Percentiles rank a stretch among this genome's conserved stretches.
Evolutionary conservation across 371 early-diverging fungal genomes (phyloP).

Genomic region (Choanephora cucurbitarum): DNA sequence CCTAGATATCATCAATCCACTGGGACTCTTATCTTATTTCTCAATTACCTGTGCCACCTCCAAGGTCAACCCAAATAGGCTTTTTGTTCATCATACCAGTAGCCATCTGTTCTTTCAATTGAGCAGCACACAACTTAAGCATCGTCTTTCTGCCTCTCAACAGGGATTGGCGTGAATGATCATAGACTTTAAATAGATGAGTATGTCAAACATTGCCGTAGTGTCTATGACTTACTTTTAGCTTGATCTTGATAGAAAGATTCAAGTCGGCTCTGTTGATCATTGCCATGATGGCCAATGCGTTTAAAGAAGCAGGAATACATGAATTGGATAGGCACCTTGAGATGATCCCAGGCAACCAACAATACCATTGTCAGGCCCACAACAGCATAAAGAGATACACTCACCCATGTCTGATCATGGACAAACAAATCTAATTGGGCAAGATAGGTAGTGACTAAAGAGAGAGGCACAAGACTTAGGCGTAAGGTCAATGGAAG

Average conservation of each 20-base stretch:
- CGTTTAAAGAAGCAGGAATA: conserved; percentile 82
- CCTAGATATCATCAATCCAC: conserved; percentile 31
- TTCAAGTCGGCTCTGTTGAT: conserved; percentile 68
- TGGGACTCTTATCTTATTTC: not conserved
- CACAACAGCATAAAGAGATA: conserved; percentile 17
- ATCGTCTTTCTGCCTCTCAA: conserved; percentile 80
- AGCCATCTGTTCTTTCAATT: conserved; percentile 59
- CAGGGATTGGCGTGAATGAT: conserved; percentile 61
- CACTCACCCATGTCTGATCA: conserved; percentile 21
- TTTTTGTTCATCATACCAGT: conserved; percentile 27
- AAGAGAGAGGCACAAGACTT: conserved; percentile 12
- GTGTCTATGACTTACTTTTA: conserved; percentile 40
- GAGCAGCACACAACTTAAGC: conserved; percentile 80
- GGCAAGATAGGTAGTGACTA: conserved; percentile 10
- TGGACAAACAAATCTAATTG: conserved; percentile 10
- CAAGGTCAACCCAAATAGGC: conserved; percentile 81
- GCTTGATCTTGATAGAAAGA: conserved; percentile 79
- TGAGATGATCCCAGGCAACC: conserved; percentile 40
- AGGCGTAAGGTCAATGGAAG: conserved; percentile 14
- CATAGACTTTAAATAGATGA: conserved; percentile 53
- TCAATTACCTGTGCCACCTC: conserved; percentile 81
- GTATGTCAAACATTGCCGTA: not conserved
- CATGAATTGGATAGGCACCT: conserved; percentile 56
- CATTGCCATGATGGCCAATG: conserved; percentile 59
- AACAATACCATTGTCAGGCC: conserved; percentile 7